Conservation (phyloP, 805 yeast genomes). For the Saturnispora saitoi region DNA sequence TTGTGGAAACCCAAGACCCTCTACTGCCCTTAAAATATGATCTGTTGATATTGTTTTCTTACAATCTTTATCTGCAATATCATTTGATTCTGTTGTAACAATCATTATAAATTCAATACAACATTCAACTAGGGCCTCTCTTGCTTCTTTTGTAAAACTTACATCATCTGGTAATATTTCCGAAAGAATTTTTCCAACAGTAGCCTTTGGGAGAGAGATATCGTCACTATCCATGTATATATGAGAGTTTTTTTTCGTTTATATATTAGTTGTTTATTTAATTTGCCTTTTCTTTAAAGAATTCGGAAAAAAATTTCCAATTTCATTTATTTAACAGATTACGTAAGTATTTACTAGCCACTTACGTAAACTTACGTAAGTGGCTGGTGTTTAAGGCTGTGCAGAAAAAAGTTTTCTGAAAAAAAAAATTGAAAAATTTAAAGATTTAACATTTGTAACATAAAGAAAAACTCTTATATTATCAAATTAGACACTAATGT, state of each 20-base stretch:
- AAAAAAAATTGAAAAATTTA: conserved; percentile 1
- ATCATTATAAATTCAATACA: conserved; percentile 95
- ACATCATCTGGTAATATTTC: conserved; percentile 87
- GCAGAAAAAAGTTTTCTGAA: background rate
- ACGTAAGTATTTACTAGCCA: background rate
- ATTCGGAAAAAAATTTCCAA: background rate
- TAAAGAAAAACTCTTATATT: background rate
- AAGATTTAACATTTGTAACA: too few species aligned
- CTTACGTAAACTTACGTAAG: background rate
- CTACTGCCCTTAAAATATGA: conserved; percentile 84
- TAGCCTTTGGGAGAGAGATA: conserved; percentile 48
- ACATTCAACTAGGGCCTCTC: conserved; percentile 92
- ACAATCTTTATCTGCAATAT: conserved; percentile 91
- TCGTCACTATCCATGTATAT: conserved; percentile 24
- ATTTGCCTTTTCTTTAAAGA: background rate
- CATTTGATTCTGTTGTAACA: conserved; percentile 85
- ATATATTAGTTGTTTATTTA: background rate
- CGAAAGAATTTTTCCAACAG: conserved; percentile 88
- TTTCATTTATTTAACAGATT: background rate
- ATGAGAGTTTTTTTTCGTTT: background rate
- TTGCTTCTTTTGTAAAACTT: conserved; percentile 83
- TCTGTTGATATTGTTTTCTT: conserved; percentile 96
- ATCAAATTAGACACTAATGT: background rate
- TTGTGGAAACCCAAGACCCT: conserved; percentile 77
- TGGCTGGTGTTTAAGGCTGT: background rate